phyloP scores from a whole-genome alignment of 140 eudicot species.

The Flaveria floridana region DNA sequence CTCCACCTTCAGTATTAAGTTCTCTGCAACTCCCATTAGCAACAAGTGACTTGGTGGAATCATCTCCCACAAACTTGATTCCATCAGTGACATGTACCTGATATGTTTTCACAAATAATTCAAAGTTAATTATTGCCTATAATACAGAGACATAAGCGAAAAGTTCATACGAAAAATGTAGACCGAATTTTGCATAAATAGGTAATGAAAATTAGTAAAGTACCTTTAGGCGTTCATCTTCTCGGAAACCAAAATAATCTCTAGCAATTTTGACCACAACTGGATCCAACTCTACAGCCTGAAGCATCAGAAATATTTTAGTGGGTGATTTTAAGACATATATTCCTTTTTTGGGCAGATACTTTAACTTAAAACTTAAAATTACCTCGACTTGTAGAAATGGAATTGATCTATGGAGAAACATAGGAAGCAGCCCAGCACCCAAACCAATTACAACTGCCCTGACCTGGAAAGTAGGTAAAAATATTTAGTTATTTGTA shows the following conservation, averaged over 20 bases:
- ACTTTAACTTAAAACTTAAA: not conserved
- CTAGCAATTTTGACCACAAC: conserved; percentile 67
- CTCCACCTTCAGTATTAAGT: conserved; percentile 11
- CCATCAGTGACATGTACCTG: conserved; percentile 84
- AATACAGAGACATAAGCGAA: not conserved
- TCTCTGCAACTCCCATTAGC: conserved; percentile 21
- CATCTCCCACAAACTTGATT: conserved; percentile 41
- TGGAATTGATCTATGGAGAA: conserved; percentile 60
- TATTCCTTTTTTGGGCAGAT: not conserved
- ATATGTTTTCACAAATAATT: conserved; percentile 1
- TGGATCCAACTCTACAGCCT: conserved; percentile 86
- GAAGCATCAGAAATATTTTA: conserved; percentile 23
- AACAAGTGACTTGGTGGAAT: conserved; percentile 11
- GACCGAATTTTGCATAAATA: not conserved
- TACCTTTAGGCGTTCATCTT: conserved; percentile 80
- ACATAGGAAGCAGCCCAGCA: conserved; percentile 97
- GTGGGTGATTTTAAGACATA: conserved; percentile 11
- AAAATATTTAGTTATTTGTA: conserved; percentile 15
- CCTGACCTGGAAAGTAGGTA: conserved; percentile 49
- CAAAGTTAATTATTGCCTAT: not conserved
- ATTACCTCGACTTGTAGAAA: conserved; percentile 67
- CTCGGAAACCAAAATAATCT: conserved; percentile 62
- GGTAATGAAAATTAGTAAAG: not conserved
- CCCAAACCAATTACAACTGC: conserved; percentile 89
- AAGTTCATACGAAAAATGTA: not conserved